Evolutionary conservation across 1,284 basidiomycete genomes (phyloP), one percentile per base, ranked within the genome.

Genomic region (Microbotryum lychnidis-dioicae): DNA sequence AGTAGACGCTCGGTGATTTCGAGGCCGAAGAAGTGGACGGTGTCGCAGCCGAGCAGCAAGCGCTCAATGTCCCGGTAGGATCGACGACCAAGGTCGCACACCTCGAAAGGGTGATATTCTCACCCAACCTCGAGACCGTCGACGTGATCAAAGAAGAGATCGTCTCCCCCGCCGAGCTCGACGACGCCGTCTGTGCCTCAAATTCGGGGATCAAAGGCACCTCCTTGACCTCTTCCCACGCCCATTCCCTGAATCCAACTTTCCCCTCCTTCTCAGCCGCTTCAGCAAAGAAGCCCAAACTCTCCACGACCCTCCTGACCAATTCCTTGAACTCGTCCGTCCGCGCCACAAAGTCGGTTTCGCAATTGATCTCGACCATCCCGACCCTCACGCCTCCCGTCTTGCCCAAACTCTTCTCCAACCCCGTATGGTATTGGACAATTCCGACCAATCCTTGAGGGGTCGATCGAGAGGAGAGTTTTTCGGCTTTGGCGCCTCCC

Each of bases 321-420:
- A 94, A 82, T 62, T 81, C 80, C 8, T 82, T 80, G 72, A 97
- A 97, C 10, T 93, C 80, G 62, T 87, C 83, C 73, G 91, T 94
- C 67, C 89, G 79, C 20, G 86, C 90, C 16, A 97, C 93, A 75
- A 97, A 97, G 77, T 97, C 93, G 49, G 93, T 97, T 79, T 97
- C 93, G 79, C 93, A 97, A 72, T 91, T 92, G 64, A 97, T 80
- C 76, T 97, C 93, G 62, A 97, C 80, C 80, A 97, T 88, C 16
- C 86, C 84, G 7, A 87, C 91, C 29, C 88, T 82, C 49, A 89
- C 79, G 29, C 82, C 81, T 6, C 37, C 37, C 37, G 37, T 12
- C 9, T 10, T 42, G 37, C 37, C 12, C 37, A 18, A 42, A 18
- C 37, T 79, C 77, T 48, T 73, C 75, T 25, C 76, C 62, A 72